A percentile compares a stretch with the other conserved stretches of the same genome.
These are phyloP conservation scores for Aspergillus pseudoglaucus DNA, from an alignment of 2,329 filamentous ascomycete species.

Conservation along the genomic window DNA sequence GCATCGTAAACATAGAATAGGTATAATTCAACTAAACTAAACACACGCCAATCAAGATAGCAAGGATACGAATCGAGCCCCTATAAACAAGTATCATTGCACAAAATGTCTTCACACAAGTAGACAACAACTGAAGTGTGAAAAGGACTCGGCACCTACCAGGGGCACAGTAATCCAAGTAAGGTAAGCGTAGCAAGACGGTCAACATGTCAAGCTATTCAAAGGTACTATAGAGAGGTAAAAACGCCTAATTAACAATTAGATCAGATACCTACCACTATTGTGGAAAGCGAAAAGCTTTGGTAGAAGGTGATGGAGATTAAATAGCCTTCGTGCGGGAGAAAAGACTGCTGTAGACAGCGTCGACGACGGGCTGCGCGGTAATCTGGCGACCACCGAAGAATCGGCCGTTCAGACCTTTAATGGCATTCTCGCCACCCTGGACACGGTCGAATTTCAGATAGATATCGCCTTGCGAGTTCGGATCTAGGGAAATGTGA, in stretches of 20 bases:
- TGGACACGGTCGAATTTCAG: conserved; percentile 96
- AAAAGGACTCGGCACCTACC: conserved; percentile 29
- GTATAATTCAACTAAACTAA: not conserved
- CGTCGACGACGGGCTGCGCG: conserved; percentile 92
- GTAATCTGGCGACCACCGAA: conserved; percentile 92
- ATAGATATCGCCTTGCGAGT: conserved; percentile 93
- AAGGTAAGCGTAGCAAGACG: conserved; percentile 15
- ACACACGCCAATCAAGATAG: not conserved
- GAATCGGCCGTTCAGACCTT: conserved; percentile 92
- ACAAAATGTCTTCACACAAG: conserved; percentile 13
- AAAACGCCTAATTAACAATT: conserved; percentile 19
- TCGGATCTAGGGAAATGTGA: conserved; percentile 90
- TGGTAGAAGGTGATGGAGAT: conserved; percentile 17
- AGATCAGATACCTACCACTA: conserved; percentile 25
- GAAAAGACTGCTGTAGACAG: conserved; percentile 96
- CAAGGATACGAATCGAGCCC: conserved; percentile 10
- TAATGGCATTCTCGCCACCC: conserved; percentile 94
- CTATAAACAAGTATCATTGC: conserved; percentile 24
- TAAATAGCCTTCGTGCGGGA: conserved; percentile 76
- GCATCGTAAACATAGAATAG: not conserved
- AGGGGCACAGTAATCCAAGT: conserved; percentile 28
- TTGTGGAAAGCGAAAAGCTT: conserved; percentile 6
- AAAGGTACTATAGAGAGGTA: conserved; percentile 8
- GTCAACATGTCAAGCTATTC: conserved; percentile 7
- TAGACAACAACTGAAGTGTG: conserved; percentile 13